Conservation (phyloP, 148 eudicot genomes). For the Pharnaceum exiguum region DNA sequence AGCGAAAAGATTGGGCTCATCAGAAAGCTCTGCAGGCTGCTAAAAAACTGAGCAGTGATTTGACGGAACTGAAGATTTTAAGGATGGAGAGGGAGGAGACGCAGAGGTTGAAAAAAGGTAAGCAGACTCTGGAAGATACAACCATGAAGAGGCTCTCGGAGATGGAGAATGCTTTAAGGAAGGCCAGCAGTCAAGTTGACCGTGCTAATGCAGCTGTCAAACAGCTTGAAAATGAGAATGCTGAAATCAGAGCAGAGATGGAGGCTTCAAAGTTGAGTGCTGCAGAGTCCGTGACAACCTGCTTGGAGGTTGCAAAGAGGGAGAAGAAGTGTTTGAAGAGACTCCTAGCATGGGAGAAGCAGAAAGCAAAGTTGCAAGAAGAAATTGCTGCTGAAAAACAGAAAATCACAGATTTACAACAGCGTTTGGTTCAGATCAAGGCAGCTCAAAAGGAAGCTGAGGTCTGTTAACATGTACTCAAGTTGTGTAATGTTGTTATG, state of each 20-base stretch:
- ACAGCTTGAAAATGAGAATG: constrained; percentile 90
- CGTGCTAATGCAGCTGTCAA: constrained; percentile 84
- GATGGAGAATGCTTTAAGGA: constrained; percentile 89
- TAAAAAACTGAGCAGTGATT: constrained; percentile 73
- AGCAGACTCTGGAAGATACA: constrained; percentile 76
- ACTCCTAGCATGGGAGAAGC: constrained; percentile 95
- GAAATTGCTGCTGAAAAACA: constrained; percentile 76
- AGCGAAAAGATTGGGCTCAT: constrained; percentile 96
- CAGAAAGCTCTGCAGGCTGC: constrained; percentile 99
- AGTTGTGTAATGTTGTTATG: not conserved
- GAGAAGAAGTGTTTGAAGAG: constrained; percentile 87
- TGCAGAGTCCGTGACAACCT: constrained; percentile 75
- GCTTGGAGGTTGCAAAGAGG: constrained; percentile 84
- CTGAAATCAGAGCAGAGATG: constrained; percentile 97
- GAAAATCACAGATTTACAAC: constrained; percentile 57
- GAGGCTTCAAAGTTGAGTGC: constrained; percentile 97
- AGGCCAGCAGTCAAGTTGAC: constrained; percentile 90
- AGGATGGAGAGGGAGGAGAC: constrained; percentile 96
- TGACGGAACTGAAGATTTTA: constrained; percentile 73
- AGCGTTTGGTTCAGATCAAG: constrained; percentile 53
- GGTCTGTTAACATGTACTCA: constrained; percentile 30
- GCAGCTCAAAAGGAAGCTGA: constrained; percentile 67
- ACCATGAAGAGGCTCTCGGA: constrained; percentile 85
- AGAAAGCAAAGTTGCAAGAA: constrained; percentile 75
- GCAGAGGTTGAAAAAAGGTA: constrained; percentile 82